phyloP scores from a whole-genome alignment of 2,329 filamentous ascomycete species.

The Ophiostoma sp. region DNA sequence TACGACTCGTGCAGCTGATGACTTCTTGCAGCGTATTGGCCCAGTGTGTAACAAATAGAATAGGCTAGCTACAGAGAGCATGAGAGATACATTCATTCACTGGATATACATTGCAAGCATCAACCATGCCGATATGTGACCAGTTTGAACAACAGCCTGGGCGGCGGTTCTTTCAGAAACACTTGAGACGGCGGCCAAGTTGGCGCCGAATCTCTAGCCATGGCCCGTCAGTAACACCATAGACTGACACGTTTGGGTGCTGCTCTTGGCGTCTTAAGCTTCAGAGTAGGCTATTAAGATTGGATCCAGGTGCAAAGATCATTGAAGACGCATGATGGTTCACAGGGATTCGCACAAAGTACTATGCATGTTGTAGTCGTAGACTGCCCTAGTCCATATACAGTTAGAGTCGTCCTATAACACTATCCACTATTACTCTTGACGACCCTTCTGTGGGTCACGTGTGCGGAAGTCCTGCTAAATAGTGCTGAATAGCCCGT shows the following conservation, averaged over 20 bases:
- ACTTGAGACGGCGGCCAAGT: background rate
- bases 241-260: background rate
- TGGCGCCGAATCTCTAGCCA: background rate
- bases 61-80: too few relatives aligned
- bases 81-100: too few relatives aligned
- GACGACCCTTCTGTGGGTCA: background rate
- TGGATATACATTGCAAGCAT: too few relatives aligned
- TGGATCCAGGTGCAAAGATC: background rate
- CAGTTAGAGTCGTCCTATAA: background rate
- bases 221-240: background rate
- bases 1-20: background rate
- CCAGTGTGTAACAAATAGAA: too few relatives aligned
- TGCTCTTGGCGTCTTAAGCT: background rate
- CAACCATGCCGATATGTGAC: too few relatives aligned
- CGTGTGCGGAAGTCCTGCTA: background rate
- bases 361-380: background rate
- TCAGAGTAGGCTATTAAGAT: background rate
- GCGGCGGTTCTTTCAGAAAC: background rate
- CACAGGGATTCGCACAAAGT: background rate
- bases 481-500: too few relatives aligned
- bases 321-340: background rate
- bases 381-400: background rate
- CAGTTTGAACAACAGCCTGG: background rate
- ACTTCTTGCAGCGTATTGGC: background rate
- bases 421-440: background rate